phyloP scores from a whole-genome alignment of 495 filamentous ascomycete species.

The Aspergillus indologenus region DNA sequence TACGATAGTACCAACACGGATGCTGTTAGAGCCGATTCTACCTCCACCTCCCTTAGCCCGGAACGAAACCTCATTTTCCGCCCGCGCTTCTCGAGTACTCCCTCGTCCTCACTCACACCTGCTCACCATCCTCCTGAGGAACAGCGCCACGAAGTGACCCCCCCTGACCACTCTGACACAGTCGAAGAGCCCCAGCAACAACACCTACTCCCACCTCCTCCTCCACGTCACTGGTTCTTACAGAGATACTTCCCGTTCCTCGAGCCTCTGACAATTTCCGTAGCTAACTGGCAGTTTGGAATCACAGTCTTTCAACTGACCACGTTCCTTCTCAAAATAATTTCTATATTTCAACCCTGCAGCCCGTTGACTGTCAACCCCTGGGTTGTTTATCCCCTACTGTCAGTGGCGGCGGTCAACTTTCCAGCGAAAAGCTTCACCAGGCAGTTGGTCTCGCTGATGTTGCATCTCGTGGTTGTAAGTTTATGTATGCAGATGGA shows the following conservation, averaged over 20 bases:
- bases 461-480: constrained; percentile 35
- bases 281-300: constrained; percentile 21
- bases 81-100: constrained; percentile 28
- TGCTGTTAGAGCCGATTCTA: constrained; percentile 13
- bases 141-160: constrained; percentile 20
- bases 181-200: constrained; percentile 23
- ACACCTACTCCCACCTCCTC: constrained; percentile 58
- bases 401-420: constrained; percentile 57
- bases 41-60: constrained; percentile 23
- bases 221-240: constrained; percentile 31
- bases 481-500: constrained; percentile 29
- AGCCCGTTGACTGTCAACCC: constrained; percentile 57
- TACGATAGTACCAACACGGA: constrained; percentile 27
- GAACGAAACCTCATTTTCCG: constrained; percentile 42
- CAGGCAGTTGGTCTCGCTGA: constrained; percentile 24
- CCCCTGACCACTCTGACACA: constrained; percentile 30
- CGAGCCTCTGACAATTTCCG: not conserved
- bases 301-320: constrained; percentile 34
- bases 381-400: constrained; percentile 58
- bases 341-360: constrained; percentile 56
- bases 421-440: constrained; percentile 28
- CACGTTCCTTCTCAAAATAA: constrained; percentile 56
- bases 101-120: constrained; percentile 25
- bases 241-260: constrained; percentile 25
- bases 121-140: not conserved